Base-by-base conservation (phyloP, 1,139 yeast species). In the Zygosaccharomyces sapae region DNA sequence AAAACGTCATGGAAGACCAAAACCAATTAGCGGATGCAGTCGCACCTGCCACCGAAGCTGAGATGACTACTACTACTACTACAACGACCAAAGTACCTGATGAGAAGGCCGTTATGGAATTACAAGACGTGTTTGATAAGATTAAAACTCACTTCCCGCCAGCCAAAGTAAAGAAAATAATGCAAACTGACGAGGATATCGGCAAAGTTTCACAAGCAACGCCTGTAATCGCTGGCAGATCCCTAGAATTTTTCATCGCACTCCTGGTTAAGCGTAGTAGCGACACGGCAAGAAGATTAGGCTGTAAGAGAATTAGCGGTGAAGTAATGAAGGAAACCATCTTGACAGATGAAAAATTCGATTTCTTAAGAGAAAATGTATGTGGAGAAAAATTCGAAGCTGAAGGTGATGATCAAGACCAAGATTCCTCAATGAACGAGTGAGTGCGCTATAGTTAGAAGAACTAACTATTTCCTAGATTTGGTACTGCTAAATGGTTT, bases 201-300 rank as follows among this genome's bases (percentile, higher is more conserved):
- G 99, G 99, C 4, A 92, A 92, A 67, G 98, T 94, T 12, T 97
- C 98, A 7, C 97, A 90, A 65, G 97, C 97, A 3, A 92, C 98
- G 3, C 99, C 99, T 0, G 85, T 92, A 19, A 90, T 90, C 25
- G 96, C 92, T 8, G 97, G 98, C 7, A 77, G 96, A 54, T 96
- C 97, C 0, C 74, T 92, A 47, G 98, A 92, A 69, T 79, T 88
- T 52, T 92, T 92, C 65, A 81, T 92, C 79, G 89, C 95, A 47
- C 80, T 92, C 49, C 74, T 94, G 51, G 95, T 92, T 44, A 92
- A 86, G 59, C 90, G 86, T 44, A 78, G 95, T 13, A 82, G 88
- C 44, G 75, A 79, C 41, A 89, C 86, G 58, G 96, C 97, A 7
- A 79, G 82, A 48, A 72, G 74, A 47, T 77, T 80, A 48, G 95